These are phyloP conservation scores for Russula ochroleuca DNA, from an alignment of 768 basidiomycete species.

Conservation along the genomic window DNA sequence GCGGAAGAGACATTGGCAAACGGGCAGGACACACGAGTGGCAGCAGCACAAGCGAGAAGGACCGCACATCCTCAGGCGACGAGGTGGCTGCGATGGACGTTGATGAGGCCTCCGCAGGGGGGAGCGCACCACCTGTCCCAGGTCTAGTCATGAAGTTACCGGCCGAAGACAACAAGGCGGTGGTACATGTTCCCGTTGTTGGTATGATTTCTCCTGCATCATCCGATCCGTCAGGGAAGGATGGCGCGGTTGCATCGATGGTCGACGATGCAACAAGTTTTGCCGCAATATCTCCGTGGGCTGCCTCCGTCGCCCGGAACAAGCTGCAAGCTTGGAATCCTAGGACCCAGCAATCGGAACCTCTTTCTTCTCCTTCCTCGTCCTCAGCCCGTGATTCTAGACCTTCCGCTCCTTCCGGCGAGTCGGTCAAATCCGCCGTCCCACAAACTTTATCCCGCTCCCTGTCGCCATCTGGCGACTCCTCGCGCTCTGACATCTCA, in stretches of 20 bases:
- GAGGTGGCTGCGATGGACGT: slow-evolving; percentile 33
- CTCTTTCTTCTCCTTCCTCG: slow-evolving; percentile 22
- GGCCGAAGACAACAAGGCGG: slow-evolving; percentile 16
- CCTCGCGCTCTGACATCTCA: slow-evolving; percentile 13
- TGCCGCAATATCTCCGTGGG: slow-evolving; percentile 16
- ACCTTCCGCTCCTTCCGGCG: slow-evolving; percentile 6
- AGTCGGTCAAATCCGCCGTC: background rate
- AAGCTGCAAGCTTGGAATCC: slow-evolving; percentile 21
- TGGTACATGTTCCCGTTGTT: slow-evolving; percentile 21
- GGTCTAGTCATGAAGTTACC: slow-evolving; percentile 22
- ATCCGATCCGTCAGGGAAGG: background rate
- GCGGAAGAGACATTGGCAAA: slow-evolving; percentile 23
- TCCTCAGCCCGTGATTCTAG: slow-evolving; percentile 11
- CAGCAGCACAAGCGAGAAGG: slow-evolving; percentile 26
- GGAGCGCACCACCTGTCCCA: slow-evolving; percentile 7
- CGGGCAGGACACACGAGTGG: slow-evolving; percentile 25
- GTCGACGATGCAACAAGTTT: slow-evolving; percentile 3
- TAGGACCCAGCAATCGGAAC: slow-evolving; percentile 9
- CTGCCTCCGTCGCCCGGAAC: slow-evolving; percentile 4
- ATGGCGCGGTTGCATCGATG: slow-evolving; percentile 5
- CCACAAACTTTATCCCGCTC: slow-evolving; percentile 21
- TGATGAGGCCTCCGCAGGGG: slow-evolving; percentile 28
- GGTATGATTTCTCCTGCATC: slow-evolving; percentile 16
- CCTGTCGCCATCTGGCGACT: slow-evolving; percentile 23
- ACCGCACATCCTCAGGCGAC: slow-evolving; percentile 27